Base-by-base conservation (phyloP, 345 rosid species). In the Moricandia moricandioides region DNA sequence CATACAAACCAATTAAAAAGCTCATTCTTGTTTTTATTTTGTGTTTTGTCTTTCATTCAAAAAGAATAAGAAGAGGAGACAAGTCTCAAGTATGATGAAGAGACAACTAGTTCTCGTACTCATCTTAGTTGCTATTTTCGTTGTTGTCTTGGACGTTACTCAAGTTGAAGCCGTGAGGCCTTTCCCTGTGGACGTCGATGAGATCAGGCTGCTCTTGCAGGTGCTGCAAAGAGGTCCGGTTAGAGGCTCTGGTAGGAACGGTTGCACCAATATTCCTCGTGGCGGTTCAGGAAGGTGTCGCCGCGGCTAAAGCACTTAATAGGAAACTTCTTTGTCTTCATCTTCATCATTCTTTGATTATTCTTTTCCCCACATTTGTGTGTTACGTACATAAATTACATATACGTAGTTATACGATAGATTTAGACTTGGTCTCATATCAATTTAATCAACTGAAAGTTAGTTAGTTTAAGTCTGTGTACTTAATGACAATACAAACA, bases 101-200 rank as follows among this genome's bases (percentile, higher is more conserved):
- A 78, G 71, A 78, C 81, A 78, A 55, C 14, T 78, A 26, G 65
- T 73, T 30, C 17, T 78, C 5, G 45, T 54, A 11, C 0, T 78
- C 11, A 12, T 45, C 16, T 67, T 78, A 35, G 8, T 62, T 67
- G 73, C 26, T 40, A 24, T 78, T 5, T 72, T 72, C 30, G 43
- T 45, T 39, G 65, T 67, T 61, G 26, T 61, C 69, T 72, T 78
- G 65, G 34, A 62, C 0, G 24, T 62, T 30, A 78, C 63, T 40
- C 78, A 78, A 73, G 81, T 78, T 29, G 27, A 78, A 67, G 81
- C 78, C 54, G 67, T 62, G 2, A 78, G 81, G 14, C 65, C 78
- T 7, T 72, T 78, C 59, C 81, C 78, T 2, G 70, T 61, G 34
- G 21, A 70, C 1, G 72, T 78, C 14, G 74, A 73, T 66, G 77